Evolutionary conservation across 2,329 filamentous ascomycete species (phyloP).

Genomic region (Simplicillium aogashimaense): DNA sequence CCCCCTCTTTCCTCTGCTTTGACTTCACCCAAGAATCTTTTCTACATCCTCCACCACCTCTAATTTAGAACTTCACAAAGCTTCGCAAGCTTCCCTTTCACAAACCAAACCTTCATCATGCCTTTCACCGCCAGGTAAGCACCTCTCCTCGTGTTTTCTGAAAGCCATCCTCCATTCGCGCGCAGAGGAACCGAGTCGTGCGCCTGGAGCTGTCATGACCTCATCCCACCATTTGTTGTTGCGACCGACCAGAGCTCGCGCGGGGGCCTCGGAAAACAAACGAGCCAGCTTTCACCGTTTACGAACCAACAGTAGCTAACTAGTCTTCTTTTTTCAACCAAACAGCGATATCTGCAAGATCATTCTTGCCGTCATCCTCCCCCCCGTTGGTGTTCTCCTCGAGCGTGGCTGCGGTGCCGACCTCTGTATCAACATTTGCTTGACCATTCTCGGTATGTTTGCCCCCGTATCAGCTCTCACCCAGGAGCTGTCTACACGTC

Average conservation of each 20-base stretch:
- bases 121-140: constrained; percentile 49
- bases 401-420: constrained; percentile 84
- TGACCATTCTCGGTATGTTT: constrained; percentile 59
- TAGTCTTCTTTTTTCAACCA: constrained; percentile 3
- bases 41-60: not conserved
- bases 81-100: not conserved
- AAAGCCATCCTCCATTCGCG: not conserved
- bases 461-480: not conserved
- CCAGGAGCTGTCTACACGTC: not conserved
- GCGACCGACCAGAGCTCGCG: no score
- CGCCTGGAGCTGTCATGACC: not conserved
- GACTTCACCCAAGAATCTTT: not conserved
- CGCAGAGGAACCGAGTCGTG: no score
- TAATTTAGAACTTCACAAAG: constrained; percentile 2
- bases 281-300: constrained; percentile 1
- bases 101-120: constrained; percentile 31
- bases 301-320: not conserved
- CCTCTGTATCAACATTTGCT: constrained; percentile 83
- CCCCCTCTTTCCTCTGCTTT: constrained; percentile 2
- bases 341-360: constrained; percentile 51
- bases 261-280: not conserved
- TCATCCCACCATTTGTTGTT: not conserved
- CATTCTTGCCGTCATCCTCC: constrained; percentile 82
- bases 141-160: constrained; percentile 1
- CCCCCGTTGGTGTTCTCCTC: constrained; percentile 86